Base-by-base conservation (phyloP, 805 yeast species). In the Yueomyces sp. region DNA sequence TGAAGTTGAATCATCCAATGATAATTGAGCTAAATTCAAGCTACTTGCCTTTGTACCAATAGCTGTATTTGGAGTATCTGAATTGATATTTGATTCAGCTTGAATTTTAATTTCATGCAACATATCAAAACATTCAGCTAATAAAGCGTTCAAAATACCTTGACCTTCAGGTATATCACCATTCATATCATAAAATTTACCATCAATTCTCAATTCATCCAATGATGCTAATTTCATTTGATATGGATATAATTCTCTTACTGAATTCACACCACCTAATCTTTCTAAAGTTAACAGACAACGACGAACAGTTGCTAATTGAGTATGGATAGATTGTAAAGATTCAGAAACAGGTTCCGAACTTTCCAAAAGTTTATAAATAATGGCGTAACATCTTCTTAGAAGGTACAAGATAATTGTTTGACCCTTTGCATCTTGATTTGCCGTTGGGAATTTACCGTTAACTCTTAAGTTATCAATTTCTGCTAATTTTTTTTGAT, bases 161-260 rank as follows among this genome's bases (percentile, higher is more conserved):
- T 92, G 99, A 9, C 99, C 99, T 60, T 92, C 97, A 2, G 99
- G 99, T 38, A 92, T 82, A 49, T 85, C 84, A 42, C 79, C 85
- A 48, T 84, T 85, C 40, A 86, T 82, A 56, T 83, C 77, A 48
- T 60, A 60, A 55, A 92, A 92, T 66, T 85, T 90, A 5, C 99
- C 99, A 59, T 92, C 97, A 11, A 67, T 72, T 56, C 96, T 76
- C 56, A 82, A 59, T 55, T 87, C 84, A 60, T 92, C 98, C 47
- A 92, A 71, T 12, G 92, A 80, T 2, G 94, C 92, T 44, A 92
- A 70, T 64, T 92, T 92, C 78, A 92, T 77, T 64, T 92, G 97
- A 60, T 85, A 92, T 5, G 98, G 99, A 56, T 88, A 92, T 44
- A 92, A 69, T 58, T 92, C 99, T 49, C 97, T 75, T 48, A 84